phyloP scores from a whole-genome alignment of 1,284 basidiomycete species.

The Exsudoporus floridanus region DNA sequence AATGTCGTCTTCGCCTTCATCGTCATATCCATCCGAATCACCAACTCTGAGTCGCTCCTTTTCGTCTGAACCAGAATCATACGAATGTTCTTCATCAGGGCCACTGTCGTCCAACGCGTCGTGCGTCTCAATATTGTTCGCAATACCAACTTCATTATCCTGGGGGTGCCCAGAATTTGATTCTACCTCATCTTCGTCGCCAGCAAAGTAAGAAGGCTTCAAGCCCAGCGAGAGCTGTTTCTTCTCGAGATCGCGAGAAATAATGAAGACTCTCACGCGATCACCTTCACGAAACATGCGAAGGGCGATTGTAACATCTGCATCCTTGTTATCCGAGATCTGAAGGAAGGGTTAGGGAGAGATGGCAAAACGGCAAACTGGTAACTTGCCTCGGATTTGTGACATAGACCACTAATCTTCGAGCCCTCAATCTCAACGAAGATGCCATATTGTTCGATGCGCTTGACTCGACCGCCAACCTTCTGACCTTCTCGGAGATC shows the following conservation, averaged over 20 bases:
- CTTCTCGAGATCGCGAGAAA: conserved; percentile 72
- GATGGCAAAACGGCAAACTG: neutral
- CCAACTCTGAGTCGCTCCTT: conserved; percentile 26
- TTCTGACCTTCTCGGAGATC: conserved; percentile 77
- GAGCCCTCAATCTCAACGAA: conserved; percentile 88
- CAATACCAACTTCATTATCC: conserved; percentile 33
- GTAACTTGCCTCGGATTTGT: conserved; percentile 78
- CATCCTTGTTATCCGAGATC: conserved; percentile 83
- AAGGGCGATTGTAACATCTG: conserved; percentile 75
- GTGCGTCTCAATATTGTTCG: conserved; percentile 26
- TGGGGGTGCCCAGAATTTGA: conserved; percentile 12
- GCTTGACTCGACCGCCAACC: conserved; percentile 72
- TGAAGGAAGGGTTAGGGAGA: conserved; percentile 31
- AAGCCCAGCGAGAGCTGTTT: conserved; percentile 84
- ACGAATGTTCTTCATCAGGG: conserved; percentile 20
- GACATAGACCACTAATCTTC: conserved; percentile 87
- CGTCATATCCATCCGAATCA: conserved; percentile 21
- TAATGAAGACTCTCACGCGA: conserved; percentile 77
- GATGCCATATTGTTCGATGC: conserved; percentile 85
- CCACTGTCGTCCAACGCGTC: conserved; percentile 25
- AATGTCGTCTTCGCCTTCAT: conserved; percentile 40
- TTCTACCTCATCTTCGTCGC: conserved; percentile 36
- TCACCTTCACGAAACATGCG: conserved; percentile 87
- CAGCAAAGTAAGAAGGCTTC: conserved; percentile 85
- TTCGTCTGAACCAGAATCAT: conserved; percentile 22